Percentiles rank a stretch among this genome's conserved stretches.
Evolutionary conservation across 78 protist species (phyloP).

Genomic region (Cavenderia fasciculata): DNA sequence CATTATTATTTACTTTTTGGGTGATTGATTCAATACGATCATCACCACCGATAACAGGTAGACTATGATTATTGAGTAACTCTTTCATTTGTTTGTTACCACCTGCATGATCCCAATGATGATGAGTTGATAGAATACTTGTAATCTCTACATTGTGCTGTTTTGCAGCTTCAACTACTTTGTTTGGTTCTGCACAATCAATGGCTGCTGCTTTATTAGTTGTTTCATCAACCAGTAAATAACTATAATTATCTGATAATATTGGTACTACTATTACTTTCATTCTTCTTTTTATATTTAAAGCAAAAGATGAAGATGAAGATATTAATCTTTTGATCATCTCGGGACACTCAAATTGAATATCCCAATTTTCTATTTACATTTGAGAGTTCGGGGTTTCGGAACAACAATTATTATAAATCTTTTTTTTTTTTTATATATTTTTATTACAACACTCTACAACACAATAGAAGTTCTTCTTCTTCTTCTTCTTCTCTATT

Average conservation of each 20-base stretch:
- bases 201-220: constrained; percentile 65
- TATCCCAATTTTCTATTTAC: no score
- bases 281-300: no score
- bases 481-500: no score
- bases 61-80: constrained; percentile 1
- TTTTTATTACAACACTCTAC: no score
- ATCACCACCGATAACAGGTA: constrained; percentile 81
- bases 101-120: constrained; percentile 93
- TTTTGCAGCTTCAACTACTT: constrained; percentile 46
- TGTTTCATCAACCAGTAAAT: constrained; percentile 62
- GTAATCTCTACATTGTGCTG: constrained; percentile 7
- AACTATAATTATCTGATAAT: constrained; percentile 79
- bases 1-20: constrained; percentile 14
- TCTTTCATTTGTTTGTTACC: constrained; percentile 68
- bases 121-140: constrained; percentile 85
- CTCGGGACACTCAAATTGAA: no score
- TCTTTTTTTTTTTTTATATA: no score
- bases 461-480: no score
- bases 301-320: no score
- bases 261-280: constrained; percentile 57
- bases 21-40: constrained; percentile 72
- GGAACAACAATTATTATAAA: no score
- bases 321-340: no score
- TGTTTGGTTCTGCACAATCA: constrained; percentile 86
- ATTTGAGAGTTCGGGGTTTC: no score